Percentiles rank a stretch among this genome's conserved stretches.
These are phyloP conservation scores for Helminthosporium solani DNA, from an alignment of 2,329 filamentous ascomycete species.

Conservation along the genomic window DNA sequence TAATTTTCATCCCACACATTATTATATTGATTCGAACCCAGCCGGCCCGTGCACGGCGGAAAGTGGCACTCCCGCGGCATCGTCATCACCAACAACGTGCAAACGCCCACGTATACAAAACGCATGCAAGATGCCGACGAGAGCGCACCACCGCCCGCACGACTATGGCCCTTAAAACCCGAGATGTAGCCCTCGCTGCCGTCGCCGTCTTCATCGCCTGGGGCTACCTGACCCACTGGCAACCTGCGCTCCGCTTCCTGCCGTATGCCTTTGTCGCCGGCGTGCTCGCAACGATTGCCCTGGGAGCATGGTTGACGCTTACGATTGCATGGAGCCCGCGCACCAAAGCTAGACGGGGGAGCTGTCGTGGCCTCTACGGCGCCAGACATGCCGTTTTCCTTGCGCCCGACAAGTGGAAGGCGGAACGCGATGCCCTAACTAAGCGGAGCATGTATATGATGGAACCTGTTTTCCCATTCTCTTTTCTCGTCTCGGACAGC, in stretches of 20 bases:
- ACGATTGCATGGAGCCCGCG: conserved; percentile 58
- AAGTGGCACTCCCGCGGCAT: neutral
- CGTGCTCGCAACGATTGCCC: conserved; percentile 55
- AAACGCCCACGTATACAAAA: neutral
- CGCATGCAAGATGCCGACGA: conserved; percentile 37
- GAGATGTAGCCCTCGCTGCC: conserved; percentile 66
- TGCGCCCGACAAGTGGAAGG: conserved; percentile 63
- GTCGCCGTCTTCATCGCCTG: conserved; percentile 78
- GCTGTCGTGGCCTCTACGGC: conserved; percentile 31
- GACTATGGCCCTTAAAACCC: conserved; percentile 71
- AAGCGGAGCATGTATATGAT: conserved; percentile 65
- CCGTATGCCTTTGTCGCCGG: conserved; percentile 82
- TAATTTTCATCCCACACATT: no score
- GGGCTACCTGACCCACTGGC: conserved; percentile 81
- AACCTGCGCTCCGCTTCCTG: conserved; percentile 78
- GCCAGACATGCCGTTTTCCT: conserved; percentile 58
- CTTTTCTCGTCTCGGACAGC: conserved; percentile 73
- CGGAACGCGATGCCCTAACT: conserved; percentile 67
- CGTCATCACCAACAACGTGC: neutral
- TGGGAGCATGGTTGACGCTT: conserved; percentile 60
- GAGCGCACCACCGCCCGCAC: conserved; percentile 36
- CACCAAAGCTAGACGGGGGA: conserved; percentile 45
- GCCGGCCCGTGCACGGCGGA: no score
- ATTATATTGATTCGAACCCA: no score
- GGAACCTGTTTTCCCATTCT: conserved; percentile 71